These are phyloP conservation scores for Hibiscus syriacus DNA, from an alignment of 345 rosid genomes.

Conservation along the genomic window DNA sequence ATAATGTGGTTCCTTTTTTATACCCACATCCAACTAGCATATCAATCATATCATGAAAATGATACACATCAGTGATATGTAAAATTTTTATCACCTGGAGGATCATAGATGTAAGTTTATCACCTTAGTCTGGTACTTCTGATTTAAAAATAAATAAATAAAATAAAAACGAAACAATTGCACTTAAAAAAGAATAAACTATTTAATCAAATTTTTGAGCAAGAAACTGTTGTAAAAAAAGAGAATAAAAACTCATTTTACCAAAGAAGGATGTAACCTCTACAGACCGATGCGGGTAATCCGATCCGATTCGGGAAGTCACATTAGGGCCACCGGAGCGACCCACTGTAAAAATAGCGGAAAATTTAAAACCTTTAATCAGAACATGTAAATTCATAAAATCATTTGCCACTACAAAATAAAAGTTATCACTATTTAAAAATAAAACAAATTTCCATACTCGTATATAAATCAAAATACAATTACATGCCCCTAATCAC, in stretches of 20 bases:
- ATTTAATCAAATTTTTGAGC: not conserved
- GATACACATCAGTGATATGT: constrained; percentile 57
- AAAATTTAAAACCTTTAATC: no score
- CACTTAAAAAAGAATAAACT: not conserved
- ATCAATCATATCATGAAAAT: constrained; percentile 87
- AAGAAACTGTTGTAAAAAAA: not conserved
- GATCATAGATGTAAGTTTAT: constrained; percentile 1
- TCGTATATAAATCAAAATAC: no score
- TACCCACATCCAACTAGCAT: constrained; percentile 71
- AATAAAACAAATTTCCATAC: no score
- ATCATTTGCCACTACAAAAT: no score
- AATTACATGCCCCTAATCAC: no score
- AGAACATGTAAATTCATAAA: no score
- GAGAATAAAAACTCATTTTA: constrained; percentile 19
- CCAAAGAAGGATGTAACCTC: constrained; percentile 80
- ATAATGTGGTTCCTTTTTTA: constrained; percentile 73
- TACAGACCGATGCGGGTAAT: no score
- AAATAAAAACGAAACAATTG: not conserved
- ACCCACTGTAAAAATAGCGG: no score
- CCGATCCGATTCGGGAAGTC: no score
- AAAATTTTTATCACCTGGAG: constrained; percentile 56
- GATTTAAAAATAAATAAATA: not conserved
- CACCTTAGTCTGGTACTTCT: not conserved
- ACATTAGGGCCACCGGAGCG: no score
- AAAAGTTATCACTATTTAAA: no score